These are phyloP conservation scores for Ministeria vibrans DNA, from an alignment of 78 protist species.

Conservation along the genomic window DNA sequence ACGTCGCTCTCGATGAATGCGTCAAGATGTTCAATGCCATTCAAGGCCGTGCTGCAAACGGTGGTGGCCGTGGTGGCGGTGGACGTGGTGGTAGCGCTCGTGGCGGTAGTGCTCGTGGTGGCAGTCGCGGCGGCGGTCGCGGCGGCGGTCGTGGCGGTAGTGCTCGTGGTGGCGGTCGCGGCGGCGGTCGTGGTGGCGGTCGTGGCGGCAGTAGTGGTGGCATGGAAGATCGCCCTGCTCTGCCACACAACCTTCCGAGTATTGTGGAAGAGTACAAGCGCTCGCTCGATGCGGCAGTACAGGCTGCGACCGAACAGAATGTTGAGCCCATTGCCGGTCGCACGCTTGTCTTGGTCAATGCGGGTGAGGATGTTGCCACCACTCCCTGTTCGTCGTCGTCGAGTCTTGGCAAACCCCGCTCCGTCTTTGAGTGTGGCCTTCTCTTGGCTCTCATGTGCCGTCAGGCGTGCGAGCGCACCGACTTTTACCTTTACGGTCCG, in stretches of 20 bases:
- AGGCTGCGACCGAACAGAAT: conserved; percentile 58
- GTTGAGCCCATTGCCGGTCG: conserved; percentile 69
- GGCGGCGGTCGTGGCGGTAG: background rate
- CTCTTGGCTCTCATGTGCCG: conserved; percentile 69
- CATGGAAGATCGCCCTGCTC: no score
- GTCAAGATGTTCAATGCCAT: background rate
- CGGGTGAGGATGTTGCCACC: background rate
- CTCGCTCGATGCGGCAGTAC: conserved; percentile 57
- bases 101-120: background rate
- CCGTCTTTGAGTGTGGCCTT: conserved; percentile 27
- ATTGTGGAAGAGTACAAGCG: background rate
- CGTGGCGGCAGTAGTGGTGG: background rate
- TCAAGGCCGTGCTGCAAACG: background rate
- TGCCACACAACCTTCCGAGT: background rate
- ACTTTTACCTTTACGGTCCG: background rate
- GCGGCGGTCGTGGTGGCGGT: background rate
- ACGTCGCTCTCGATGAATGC: conserved; percentile 31
- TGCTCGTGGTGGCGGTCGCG: background rate
- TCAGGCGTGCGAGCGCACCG: conserved; percentile 53
- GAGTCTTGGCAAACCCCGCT: conserved; percentile 13
- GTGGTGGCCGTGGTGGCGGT: background rate
- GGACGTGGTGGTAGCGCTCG: background rate
- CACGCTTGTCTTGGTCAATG: conserved; percentile 53
- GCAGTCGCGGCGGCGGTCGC: background rate
- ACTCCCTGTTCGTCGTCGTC: background rate